These are phyloP conservation scores for Aspergillus alliaceus DNA, from an alignment of 2,329 filamentous ascomycete species.

Conservation along the genomic window DNA sequence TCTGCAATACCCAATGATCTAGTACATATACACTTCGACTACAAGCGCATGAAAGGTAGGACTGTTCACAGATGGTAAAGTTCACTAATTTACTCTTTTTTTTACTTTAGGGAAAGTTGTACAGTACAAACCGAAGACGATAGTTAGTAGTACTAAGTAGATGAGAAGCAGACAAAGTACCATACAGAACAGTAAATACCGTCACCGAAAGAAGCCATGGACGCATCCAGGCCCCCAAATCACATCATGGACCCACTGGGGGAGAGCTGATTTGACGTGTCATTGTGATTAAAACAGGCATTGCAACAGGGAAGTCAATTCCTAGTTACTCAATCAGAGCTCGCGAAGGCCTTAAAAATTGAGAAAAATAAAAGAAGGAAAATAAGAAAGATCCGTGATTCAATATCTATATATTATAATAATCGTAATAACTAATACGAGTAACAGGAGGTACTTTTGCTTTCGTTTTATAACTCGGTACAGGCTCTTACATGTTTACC, in stretches of 20 bases:
- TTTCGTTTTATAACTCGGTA: too few species aligned
- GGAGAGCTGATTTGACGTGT: constrained; percentile 14
- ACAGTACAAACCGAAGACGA: too few species aligned
- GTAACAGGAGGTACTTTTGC: too few species aligned
- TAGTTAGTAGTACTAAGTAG: too few species aligned
- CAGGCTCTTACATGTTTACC: too few species aligned
- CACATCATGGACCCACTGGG: constrained; percentile 11
- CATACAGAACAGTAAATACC: not conserved
- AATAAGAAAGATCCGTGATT: not conserved
- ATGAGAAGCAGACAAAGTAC: not conserved
- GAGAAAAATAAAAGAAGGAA: not conserved
- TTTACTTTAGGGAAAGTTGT: too few species aligned
- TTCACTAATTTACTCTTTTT: too few species aligned
- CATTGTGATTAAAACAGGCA: not conserved
- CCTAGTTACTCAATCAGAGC: not conserved
- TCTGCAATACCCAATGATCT: not conserved
- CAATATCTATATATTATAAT: too few species aligned
- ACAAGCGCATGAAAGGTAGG: too few species aligned
- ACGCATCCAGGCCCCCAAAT: constrained; percentile 17
- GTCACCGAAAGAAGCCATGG: constrained; percentile 8
- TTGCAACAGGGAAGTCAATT: constrained; percentile 3
- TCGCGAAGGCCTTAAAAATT: not conserved
- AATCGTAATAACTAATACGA: too few species aligned
- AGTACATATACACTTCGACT: too few species aligned
- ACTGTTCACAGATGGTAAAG: too few species aligned